A percentile compares a stretch with the other conserved stretches of the same genome.
These are phyloP conservation scores for Aspergillus piperis DNA, from an alignment of 2,329 filamentous ascomycete species.

Conservation along the genomic window DNA sequence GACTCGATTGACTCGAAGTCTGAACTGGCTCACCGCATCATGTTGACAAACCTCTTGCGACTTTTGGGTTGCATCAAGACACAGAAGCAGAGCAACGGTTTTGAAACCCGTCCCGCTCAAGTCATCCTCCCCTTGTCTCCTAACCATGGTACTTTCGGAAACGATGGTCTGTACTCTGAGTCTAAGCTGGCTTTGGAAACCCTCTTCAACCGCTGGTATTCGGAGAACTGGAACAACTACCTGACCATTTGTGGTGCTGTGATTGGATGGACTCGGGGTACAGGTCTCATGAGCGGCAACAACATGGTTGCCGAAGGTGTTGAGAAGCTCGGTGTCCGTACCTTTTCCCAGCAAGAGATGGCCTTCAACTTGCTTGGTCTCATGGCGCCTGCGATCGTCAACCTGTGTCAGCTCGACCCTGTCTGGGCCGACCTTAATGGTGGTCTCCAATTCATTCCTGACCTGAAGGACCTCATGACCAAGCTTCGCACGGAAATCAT, in stretches of 20 bases:
- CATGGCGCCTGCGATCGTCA: slow-evolving; percentile 91
- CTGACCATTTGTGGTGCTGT: slow-evolving; percentile 97
- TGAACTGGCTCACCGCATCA: slow-evolving; percentile 96
- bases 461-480: slow-evolving; percentile 92
- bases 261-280: slow-evolving; percentile 98
- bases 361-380: slow-evolving; percentile 96
- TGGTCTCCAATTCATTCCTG: slow-evolving; percentile 94
- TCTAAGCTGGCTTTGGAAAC: slow-evolving; percentile 97
- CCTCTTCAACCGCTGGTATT: slow-evolving; percentile 97
- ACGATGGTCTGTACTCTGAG: slow-evolving; percentile 96
- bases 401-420: slow-evolving; percentile 92
- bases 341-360: slow-evolving; percentile 99
- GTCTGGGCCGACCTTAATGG: slow-evolving; percentile 98
- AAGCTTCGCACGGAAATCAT: slow-evolving; percentile 91
- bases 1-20: slow-evolving; percentile 96
- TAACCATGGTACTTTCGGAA: slow-evolving; percentile 98
- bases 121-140: slow-evolving; percentile 94
- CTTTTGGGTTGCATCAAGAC: slow-evolving; percentile 87
- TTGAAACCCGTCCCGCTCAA: slow-evolving; percentile 93
- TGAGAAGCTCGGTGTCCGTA: slow-evolving; percentile 93
- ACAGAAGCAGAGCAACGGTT: slow-evolving; percentile 83
- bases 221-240: slow-evolving; percentile 95
- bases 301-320: slow-evolving; percentile 97
- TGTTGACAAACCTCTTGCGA: slow-evolving; percentile 95
- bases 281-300: slow-evolving; percentile 96